Evolutionary conservation across 2,329 filamentous ascomycete genomes (phyloP), one percentile per base, ranked within the genome.

Genomic region (Calonectria honghensis): DNA sequence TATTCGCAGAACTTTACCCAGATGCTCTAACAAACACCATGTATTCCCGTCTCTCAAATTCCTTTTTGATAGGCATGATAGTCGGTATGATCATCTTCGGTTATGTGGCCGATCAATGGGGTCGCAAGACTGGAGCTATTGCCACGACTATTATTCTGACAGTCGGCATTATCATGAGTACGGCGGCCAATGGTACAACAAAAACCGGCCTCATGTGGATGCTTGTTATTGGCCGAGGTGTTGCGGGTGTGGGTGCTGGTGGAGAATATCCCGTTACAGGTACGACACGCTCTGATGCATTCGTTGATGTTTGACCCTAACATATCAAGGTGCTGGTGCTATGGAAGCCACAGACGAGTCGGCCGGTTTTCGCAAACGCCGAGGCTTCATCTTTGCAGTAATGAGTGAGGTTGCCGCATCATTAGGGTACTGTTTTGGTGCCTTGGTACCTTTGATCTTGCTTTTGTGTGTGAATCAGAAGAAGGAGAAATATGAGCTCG

Each of bases 311-410:
- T 20, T 67, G 6, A 52, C 9, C 7, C 31, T 52, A 35, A 66
- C 24, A 39, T 10, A 3, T 27, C 10, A 13, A 4, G 84, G 84
- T 57, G 84, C 86, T 5, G 88, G 88, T 57, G 88, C 89, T 0
- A 85, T 87, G 18, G 90, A 92, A 79, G 64, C 90, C 0, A 87
- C 89, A 2, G 89, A 91, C 73, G 89, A 91, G 77, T 85, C 82
- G 54, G 80, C 77, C 10, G 78, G 81, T 24, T 84, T 86, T 64
- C 86, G 88, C 41, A 88, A 88, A 72, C 85, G 85, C 51, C 84
- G 89, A 54, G 89, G 90, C 4, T 89, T 91, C 80, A 87, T 91
- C 78, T 90, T 91, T 72, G 89, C 89, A n/a, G 86, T 91, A 83
- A 84, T 90, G 16, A 85, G 87, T 2, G 87, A 90, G 76, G 81